phyloP scores from a whole-genome alignment of 257 asterid genomes.

The Euphrasia confusa region DNA sequence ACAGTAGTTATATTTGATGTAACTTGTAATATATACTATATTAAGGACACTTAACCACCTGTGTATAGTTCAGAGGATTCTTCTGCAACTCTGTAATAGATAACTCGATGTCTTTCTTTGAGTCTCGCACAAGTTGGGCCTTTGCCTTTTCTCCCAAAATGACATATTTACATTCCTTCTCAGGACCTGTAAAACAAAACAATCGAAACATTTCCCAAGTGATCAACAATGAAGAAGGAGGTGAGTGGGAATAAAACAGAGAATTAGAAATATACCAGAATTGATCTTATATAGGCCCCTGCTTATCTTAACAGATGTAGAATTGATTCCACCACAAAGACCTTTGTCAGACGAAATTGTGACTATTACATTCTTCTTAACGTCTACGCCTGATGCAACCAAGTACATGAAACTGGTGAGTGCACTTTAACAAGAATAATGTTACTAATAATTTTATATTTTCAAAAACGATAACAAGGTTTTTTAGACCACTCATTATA shows the following conservation, averaged over 20 bases:
- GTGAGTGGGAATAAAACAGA: background rate
- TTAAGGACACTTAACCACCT: no score
- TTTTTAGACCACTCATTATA: background rate
- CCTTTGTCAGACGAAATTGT: conserved; percentile 93
- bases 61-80: conserved; percentile 89
- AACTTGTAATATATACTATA: no score
- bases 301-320: conserved; percentile 91
- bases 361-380: conserved; percentile 83
- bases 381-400: conserved; percentile 68
- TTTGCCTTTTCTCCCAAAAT: conserved; percentile 95
- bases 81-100: conserved; percentile 80
- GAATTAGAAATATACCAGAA: conserved; percentile 40
- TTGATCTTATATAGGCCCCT: conserved; percentile 63
- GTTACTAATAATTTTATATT: background rate
- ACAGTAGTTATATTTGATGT: no score
- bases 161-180: conserved; percentile 70
- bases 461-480: background rate
- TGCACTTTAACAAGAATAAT: background rate
- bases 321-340: conserved; percentile 98
- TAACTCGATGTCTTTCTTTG: conserved; percentile 63
- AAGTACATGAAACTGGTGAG: conserved; percentile 18
- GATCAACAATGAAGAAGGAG: background rate
- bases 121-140: conserved; percentile 88
- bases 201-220: background rate
- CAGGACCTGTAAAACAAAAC: conserved; percentile 55